Base-by-base conservation (phyloP, 2,329 filamentous ascomycete species). In the Xylaria sp. region DNA sequence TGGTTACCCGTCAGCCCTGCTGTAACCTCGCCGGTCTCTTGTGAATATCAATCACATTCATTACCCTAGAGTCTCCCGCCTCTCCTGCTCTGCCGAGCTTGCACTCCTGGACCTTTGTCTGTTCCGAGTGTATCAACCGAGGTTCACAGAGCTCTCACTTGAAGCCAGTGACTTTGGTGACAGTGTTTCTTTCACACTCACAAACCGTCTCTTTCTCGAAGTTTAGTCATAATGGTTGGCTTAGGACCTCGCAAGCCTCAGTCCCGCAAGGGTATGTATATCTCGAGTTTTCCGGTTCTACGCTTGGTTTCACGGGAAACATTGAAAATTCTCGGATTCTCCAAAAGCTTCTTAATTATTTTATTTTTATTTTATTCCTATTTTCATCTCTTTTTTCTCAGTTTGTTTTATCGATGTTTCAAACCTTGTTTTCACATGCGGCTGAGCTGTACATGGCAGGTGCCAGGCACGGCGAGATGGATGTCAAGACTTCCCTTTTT, bases 231-330 rank as follows among this genome's bases (percentile, higher is more conserved):
- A 71, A 81, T 81, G 79, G 79, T 80, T 68, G 78, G 78, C 65
- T 73, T 80, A 63, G 79, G 79, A 73, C 78, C 78, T 68, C 76
- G 78, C 71, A 77, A 75, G 71, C 78, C 77, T 65, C 78, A 78
- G 68, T 78, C 76, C 68, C 76, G 79, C 67, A 91, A 89, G 83
- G 89, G 89, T 89, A 83, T 74, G 85, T 82, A 69, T 57, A 60
- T 63, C 60, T 59, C 52, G 11, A 18, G 5, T 46, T 37, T 61
- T 52, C 52, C 30, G 18, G 48, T 42, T 55, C 54, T 60, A 50
- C 42, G 47, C 48, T 61, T n/a, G 16, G 13, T 42, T 37, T 34
- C 5, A 42, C 52, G 13, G 16, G 18, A 44, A 44, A 13, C 44
- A 50, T 42, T 49, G 7, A 16, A 47, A 23, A 23, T 7, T 23